phyloP scores from a whole-genome alignment of 2,329 filamentous ascomycete genomes.

The Diaporthe helianthi region DNA sequence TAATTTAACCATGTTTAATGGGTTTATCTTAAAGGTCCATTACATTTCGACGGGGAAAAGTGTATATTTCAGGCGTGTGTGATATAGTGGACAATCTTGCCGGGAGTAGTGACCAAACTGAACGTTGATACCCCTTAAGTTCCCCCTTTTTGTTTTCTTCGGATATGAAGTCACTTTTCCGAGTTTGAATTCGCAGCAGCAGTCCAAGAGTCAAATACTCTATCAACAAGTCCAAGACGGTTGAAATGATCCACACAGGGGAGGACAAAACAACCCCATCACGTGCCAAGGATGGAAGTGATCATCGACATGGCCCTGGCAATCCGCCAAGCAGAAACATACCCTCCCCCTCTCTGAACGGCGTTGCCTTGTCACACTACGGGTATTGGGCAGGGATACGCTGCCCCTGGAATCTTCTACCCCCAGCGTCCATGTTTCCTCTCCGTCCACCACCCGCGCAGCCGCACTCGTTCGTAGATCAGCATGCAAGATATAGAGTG shows the following conservation, averaged over 20 bases:
- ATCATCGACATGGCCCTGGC: not conserved
- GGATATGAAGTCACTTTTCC: too few species aligned
- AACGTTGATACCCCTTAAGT: too few species aligned
- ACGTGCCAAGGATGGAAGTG: not conserved
- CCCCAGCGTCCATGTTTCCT: not conserved
- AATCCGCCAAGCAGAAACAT: not conserved
- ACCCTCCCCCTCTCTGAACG: not conserved
- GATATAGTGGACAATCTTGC: not conserved
- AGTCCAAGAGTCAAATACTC: too few species aligned
- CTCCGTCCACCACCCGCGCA: not conserved
- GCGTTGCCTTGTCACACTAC: conserved; percentile 4
- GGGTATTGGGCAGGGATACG: conserved; percentile 5
- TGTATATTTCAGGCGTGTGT: not conserved
- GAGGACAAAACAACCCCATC: not conserved
- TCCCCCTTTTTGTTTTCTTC: too few species aligned
- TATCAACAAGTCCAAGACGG: not conserved
- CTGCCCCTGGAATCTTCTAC: conserved; percentile 10
- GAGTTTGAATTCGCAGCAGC: too few species aligned
- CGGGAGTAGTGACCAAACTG: too few species aligned
- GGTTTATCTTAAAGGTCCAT: not conserved
- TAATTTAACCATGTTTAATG: too few species aligned
- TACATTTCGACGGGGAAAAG: not conserved
- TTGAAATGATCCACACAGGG: not conserved
- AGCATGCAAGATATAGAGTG: not conserved
- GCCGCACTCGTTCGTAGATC: not conserved